Evolutionary conservation across 164 flowering plant species (phyloP).

Genomic region (Tetracentron sinense): DNA sequence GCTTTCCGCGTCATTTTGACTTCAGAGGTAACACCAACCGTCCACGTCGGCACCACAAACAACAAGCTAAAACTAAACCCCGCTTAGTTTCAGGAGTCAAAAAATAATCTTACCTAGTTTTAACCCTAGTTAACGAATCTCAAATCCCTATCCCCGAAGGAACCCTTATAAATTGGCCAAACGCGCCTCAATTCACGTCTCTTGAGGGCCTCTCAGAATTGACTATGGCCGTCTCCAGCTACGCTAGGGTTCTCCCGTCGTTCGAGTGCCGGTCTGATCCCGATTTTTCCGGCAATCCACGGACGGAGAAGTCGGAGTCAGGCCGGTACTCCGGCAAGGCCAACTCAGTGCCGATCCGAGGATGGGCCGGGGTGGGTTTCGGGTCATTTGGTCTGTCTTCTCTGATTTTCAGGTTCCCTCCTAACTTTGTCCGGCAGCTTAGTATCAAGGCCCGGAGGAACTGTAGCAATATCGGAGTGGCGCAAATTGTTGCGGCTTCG

Average conservation of each 20-base stretch:
- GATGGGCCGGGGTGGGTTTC: slow-evolving; percentile 3
- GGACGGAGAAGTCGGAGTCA: slow-evolving; percentile 19
- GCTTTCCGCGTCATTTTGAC: too few species aligned
- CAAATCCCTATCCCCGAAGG: too few species aligned
- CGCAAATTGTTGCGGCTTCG: slow-evolving; percentile 86
- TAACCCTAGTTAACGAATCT: too few species aligned
- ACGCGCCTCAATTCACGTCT: too few species aligned
- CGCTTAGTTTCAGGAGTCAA: too few species aligned
- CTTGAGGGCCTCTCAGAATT: too few species aligned
- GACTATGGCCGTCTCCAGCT: slow-evolving; percentile 40
- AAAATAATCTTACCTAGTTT: too few species aligned
- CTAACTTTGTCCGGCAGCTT: slow-evolving; percentile 87
- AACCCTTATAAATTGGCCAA: too few species aligned
- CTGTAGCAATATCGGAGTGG: slow-evolving; percentile 97
- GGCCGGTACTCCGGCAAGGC: slow-evolving; percentile 14
- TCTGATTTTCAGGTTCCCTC: slow-evolving; percentile 74
- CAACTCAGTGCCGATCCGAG: slow-evolving; percentile 2
- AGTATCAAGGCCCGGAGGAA: slow-evolving; percentile 86
- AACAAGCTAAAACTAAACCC: too few species aligned
- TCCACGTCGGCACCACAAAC: too few species aligned
- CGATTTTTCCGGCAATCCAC: slow-evolving; percentile 34
- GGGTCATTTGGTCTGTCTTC: slow-evolving; percentile 40
- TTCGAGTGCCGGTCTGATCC: slow-evolving; percentile 74
- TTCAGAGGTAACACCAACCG: too few species aligned
- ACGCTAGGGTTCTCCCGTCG: slow-evolving; percentile 32